phyloP scores from a whole-genome alignment of 495 filamentous ascomycete species.

The Xylaria curta region DNA sequence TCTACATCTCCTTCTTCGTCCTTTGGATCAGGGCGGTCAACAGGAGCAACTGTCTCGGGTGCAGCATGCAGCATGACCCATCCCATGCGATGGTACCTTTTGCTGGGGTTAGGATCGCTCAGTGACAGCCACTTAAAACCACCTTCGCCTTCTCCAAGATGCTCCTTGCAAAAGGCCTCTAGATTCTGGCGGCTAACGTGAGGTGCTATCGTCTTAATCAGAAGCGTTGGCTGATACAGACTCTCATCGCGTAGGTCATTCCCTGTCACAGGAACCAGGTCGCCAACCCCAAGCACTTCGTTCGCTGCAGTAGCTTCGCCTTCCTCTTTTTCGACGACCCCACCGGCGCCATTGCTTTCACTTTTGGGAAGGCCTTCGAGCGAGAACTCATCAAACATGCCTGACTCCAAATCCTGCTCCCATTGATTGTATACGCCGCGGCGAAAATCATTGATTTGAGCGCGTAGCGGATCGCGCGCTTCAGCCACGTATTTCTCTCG shows the following conservation, averaged over 20 bases:
- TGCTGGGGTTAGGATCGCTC: conserved; percentile 94
- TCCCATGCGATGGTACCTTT: conserved; percentile 96
- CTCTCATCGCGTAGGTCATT: conserved; percentile 85
- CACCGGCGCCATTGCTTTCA: conserved; percentile 86
- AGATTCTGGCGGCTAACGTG: conserved; percentile 94
- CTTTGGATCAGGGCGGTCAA: conserved; percentile 72
- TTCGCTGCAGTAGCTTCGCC: conserved; percentile 88
- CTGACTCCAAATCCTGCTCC: conserved; percentile 80
- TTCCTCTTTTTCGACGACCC: conserved; percentile 91
- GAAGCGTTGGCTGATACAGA: conserved; percentile 81
- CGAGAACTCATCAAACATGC: conserved; percentile 91
- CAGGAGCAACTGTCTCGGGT: conserved; percentile 62
- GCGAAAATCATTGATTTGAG: conserved; percentile 75
- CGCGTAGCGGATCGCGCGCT: conserved; percentile 70
- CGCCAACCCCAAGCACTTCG: conserved; percentile 89
- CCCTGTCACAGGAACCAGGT: conserved; percentile 79
- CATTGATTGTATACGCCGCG: conserved; percentile 78
- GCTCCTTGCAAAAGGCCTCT: conserved; percentile 89
- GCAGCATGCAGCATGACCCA: conserved; percentile 95
- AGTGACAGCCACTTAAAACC: conserved; percentile 91
- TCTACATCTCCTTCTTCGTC: conserved; percentile 54
- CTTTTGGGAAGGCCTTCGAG: conserved; percentile 95
- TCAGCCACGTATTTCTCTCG: conserved; percentile 91
- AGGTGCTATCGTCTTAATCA: conserved; percentile 98
- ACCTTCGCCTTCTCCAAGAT: conserved; percentile 83